phyloP scores from a whole-genome alignment of 2,329 filamentous ascomycete genomes.

The Fusarium metavorans region DNA sequence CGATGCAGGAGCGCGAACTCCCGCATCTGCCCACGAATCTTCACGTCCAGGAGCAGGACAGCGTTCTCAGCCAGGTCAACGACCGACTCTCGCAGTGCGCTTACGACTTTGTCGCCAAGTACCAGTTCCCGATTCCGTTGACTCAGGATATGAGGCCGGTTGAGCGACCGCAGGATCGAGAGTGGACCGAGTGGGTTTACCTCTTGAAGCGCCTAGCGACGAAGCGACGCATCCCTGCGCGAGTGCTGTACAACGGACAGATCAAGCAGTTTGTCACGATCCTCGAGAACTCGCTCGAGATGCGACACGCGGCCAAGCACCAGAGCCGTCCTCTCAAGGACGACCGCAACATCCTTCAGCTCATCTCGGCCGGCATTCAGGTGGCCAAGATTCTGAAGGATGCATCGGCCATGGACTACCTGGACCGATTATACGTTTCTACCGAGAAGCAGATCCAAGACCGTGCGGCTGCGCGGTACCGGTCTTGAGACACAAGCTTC shows the following conservation, averaged over 20 bases:
- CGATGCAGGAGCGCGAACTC: constrained; percentile 82
- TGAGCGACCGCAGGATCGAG: constrained; percentile 79
- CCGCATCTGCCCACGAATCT: constrained; percentile 86
- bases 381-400: constrained; percentile 90
- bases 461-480: constrained; percentile 57
- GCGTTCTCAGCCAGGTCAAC: constrained; percentile 83
- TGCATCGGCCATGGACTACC: constrained; percentile 83
- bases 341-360: constrained; percentile 87
- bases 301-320: constrained; percentile 86
- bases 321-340: constrained; percentile 87
- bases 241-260: constrained; percentile 88
- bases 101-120: constrained; percentile 91
- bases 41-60: constrained; percentile 86
- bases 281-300: constrained; percentile 88
- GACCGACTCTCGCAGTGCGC: constrained; percentile 87
- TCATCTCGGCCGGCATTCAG: constrained; percentile 88
- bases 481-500: constrained; percentile 46
- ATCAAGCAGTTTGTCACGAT: constrained; percentile 93
- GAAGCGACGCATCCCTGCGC: constrained; percentile 85
- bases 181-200: constrained; percentile 95
- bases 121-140: constrained; percentile 89
- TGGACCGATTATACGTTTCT: constrained; percentile 84
- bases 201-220: constrained; percentile 87
- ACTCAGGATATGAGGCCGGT: constrained; percentile 85
- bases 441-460: constrained; percentile 85